These are phyloP conservation scores for Pneumocystis jirovecii DNA, from an alignment of 1,139 yeast genomes.

Conservation along the genomic window DNA sequence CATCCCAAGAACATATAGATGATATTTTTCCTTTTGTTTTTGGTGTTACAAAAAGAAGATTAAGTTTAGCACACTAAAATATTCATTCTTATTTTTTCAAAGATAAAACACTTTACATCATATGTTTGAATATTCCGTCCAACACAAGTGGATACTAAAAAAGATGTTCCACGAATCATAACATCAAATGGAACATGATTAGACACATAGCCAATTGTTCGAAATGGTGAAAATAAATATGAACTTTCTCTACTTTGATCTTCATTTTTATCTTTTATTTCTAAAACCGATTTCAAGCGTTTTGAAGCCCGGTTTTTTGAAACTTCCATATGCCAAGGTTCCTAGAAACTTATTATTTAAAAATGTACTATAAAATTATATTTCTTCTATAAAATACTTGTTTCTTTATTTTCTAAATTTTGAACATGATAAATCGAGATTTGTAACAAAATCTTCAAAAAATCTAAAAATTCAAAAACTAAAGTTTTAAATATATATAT, in stretches of 20 bases:
- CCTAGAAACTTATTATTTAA: neutral
- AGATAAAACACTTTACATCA: constrained; percentile 35
- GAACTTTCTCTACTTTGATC: neutral
- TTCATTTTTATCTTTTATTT: constrained; percentile 24
- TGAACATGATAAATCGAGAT: neutral
- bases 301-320: neutral
- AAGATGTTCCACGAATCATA: constrained; percentile 78
- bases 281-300: neutral
- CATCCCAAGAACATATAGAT: constrained; percentile 65
- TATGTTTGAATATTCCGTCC: constrained; percentile 85
- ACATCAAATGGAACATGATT: constrained; percentile 74
- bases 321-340: neutral
- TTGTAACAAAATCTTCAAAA: no score
- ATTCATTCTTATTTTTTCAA: neutral
- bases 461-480: no score
- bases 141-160: constrained; percentile 76
- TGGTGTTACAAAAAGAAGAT: constrained; percentile 72
- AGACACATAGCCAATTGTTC: constrained; percentile 33
- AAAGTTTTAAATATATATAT: no score
- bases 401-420: neutral
- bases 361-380: neutral
- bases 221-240: constrained; percentile 38
- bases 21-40: constrained; percentile 61
- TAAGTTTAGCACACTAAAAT: constrained; percentile 49
- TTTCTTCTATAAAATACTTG: neutral